Evolutionary conservation across 2,329 filamentous ascomycete species (phyloP), one percentile per base, ranked within the genome.

Genomic region (Penicillium italicum): DNA sequence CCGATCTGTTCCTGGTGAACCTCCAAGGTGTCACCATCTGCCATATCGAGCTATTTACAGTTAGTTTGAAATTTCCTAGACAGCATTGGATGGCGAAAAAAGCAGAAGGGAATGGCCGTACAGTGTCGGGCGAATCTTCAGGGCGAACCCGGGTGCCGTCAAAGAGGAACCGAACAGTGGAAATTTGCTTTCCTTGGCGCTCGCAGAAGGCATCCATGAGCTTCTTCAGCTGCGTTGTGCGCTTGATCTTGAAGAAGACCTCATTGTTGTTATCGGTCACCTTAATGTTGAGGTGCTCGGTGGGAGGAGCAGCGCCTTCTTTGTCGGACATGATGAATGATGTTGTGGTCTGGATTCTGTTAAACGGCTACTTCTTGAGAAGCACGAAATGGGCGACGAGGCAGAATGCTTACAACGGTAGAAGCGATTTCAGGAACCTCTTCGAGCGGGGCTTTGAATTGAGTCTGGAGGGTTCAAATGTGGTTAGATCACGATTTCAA

Each of bases 171-270:
- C 94, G 88, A 44, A 97, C 93, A 5, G 90, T 93, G 33, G 80
- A 84, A 7, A 87, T 79, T 33, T 87, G 85, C 80, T 97, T 97
- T 67, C 94, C 94, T 74, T 97, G 92, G 24, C 94, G 85, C 65
- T 97, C 93, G 76, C 94, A 99, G 75, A 97, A 99, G 20, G 94
- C 94, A 59, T 91, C 88, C 94, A 99, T 99, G 53, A 99, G 82
- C 81, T 99, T 99, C 79, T 96, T 94, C 1, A 99, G 84, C 74
- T 91, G 90, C 1, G 94, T 99, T 22, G 88, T 91, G 36, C 92
- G 85, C 87, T 99, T 99, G 80, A 99, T 99, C 82, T 99, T 99
- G 82, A 99, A 99, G 76, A 97, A 99, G 68, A 99, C 93, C 74
- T 99, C 94, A 74, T 99, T 99, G 80, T 97, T 97, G 79, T 96